These are phyloP conservation scores for Cutaneotrichosporon sp. DNA, from an alignment of 1,284 basidiomycete genomes.

Conservation along the genomic window DNA sequence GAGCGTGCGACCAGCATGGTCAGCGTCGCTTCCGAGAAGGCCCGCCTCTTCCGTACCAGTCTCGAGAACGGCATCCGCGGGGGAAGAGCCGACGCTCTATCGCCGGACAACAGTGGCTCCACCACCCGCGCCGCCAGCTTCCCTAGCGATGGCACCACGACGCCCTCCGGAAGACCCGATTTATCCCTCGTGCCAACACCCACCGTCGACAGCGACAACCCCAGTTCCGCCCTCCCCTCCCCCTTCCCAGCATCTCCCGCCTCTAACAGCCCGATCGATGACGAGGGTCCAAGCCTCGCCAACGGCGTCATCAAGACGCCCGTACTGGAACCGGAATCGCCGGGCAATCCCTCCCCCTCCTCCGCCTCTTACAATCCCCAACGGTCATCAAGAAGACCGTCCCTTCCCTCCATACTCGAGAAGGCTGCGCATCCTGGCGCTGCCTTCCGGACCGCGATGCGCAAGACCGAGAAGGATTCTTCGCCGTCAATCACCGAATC, in stretches of 20 bases:
- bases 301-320: background rate
- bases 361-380: constrained; percentile 3
- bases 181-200: constrained; percentile 4
- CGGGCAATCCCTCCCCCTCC: constrained; percentile 3
- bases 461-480: constrained; percentile 20
- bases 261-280: background rate
- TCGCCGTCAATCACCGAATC: constrained; percentile 17
- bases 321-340: background rate
- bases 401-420: constrained; percentile 53
- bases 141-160: background rate
- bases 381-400: constrained; percentile 45
- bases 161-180: constrained; percentile 5
- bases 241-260: constrained; percentile 9
- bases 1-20: constrained; percentile 40
- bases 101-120: background rate
- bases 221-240: constrained; percentile 7
- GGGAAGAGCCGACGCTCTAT: background rate
- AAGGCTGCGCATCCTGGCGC: constrained; percentile 47
- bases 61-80: constrained; percentile 15
- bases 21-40: constrained; percentile 35
- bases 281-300: background rate
- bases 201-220: constrained; percentile 8
- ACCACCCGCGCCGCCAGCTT: background rate
- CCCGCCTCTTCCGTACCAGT: constrained; percentile 16
- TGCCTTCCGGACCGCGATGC: constrained; percentile 40